Evolutionary conservation across 768 basidiomycete species (phyloP).

Genomic region (Thelephora ganbajun): DNA sequence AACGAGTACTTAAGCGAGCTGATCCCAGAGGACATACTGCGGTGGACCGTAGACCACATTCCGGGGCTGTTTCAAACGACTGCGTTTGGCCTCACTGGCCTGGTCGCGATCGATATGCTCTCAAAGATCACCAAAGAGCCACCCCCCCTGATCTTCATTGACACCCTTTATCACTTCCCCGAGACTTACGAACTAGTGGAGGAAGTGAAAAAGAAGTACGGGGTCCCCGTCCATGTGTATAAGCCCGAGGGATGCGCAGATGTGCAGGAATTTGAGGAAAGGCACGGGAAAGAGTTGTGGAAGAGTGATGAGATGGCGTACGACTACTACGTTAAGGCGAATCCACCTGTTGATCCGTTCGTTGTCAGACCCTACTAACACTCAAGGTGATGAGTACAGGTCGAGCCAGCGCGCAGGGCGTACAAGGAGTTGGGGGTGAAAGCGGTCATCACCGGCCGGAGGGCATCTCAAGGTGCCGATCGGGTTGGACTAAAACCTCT

Average conservation of each 20-base stretch:
- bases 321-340: slow-evolving; percentile 84
- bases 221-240: slow-evolving; percentile 61
- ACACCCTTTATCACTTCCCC: slow-evolving; percentile 91
- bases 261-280: slow-evolving; percentile 61
- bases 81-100: slow-evolving; percentile 90
- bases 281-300: slow-evolving; percentile 77
- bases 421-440: slow-evolving; percentile 69
- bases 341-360: slow-evolving; percentile 8
- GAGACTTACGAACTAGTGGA: slow-evolving; percentile 87
- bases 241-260: slow-evolving; percentile 60
- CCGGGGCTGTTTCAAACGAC: slow-evolving; percentile 86
- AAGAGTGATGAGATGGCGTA: slow-evolving; percentile 77
- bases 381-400: slow-evolving; percentile 28
- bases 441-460: slow-evolving; percentile 88
- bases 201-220: slow-evolving; percentile 65
- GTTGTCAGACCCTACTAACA: neutral
- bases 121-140: slow-evolving; percentile 55
- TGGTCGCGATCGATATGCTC: slow-evolving; percentile 91
- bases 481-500: slow-evolving; percentile 71
- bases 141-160: slow-evolving; percentile 88
- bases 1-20: slow-evolving; percentile 63
- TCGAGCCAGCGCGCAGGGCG: slow-evolving; percentile 84
- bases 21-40: slow-evolving; percentile 71
- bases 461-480: slow-evolving; percentile 88
- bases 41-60: slow-evolving; percentile 72